Evolutionary conservation across 1,284 basidiomycete species (phyloP).

Genomic region (Phenoliferia sp.): DNA sequence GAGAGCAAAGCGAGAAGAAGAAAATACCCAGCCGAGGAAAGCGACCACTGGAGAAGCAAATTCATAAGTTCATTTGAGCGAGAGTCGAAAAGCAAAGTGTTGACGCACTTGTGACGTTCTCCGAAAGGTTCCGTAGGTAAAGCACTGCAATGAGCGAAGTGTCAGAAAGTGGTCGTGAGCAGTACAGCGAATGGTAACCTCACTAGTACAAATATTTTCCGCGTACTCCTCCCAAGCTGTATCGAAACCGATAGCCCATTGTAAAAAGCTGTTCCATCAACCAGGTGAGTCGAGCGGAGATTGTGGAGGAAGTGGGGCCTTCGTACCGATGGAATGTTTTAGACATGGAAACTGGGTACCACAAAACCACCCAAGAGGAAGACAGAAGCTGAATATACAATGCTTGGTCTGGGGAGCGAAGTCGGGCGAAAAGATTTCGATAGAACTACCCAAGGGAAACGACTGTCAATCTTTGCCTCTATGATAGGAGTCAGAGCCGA

Average conservation of each 20-base stretch:
- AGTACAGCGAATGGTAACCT: too few species aligned
- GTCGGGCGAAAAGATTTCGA: constrained; percentile 45
- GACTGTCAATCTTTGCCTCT: too few species aligned
- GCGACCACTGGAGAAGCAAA: constrained; percentile 26
- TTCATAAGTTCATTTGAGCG: constrained; percentile 3
- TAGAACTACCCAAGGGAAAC: constrained; percentile 45
- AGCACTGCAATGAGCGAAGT: constrained; percentile 38
- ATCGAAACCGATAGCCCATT: constrained; percentile 47
- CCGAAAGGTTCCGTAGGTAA: constrained; percentile 53
- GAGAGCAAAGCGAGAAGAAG: too few species aligned
- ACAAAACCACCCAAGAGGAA: constrained; percentile 50
- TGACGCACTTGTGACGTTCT: constrained; percentile 50
- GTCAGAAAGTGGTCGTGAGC: neutral
- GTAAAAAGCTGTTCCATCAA: constrained; percentile 33
- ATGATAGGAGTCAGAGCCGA: neutral
- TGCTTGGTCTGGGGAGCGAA: constrained; percentile 41
- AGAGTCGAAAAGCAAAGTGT: constrained; percentile 35
- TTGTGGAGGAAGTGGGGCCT: neutral
- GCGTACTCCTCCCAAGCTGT: constrained; percentile 51
- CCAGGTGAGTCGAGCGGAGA: neutral
- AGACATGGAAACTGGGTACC: constrained; percentile 54
- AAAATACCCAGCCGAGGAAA: constrained; percentile 46
- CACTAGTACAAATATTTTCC: constrained; percentile 46
- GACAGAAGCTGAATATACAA: constrained; percentile 52
- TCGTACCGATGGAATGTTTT: constrained; percentile 41